Evolutionary conservation across 371 early-diverging fungal species (phyloP).

Genomic region (Apophysomyces ossiformis): DNA sequence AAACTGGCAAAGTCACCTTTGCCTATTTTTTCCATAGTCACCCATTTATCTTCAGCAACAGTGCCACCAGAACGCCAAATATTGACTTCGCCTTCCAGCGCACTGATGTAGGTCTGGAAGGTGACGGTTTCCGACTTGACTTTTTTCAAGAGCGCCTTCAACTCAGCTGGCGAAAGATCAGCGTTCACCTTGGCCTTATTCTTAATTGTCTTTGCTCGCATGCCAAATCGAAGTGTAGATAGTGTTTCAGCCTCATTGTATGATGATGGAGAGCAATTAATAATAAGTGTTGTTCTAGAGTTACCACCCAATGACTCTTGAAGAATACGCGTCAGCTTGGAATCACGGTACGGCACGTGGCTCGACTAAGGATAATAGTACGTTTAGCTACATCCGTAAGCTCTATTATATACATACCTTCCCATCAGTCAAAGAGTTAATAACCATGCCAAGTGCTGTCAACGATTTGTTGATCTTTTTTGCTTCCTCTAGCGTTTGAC

Average conservation of each 20-base stretch:
- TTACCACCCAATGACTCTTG: slow-evolving; percentile 98
- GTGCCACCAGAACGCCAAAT: slow-evolving; percentile 86
- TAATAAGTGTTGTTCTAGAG: slow-evolving; percentile 94
- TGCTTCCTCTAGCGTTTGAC: slow-evolving; percentile 98
- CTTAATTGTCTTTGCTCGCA: slow-evolving; percentile 97
- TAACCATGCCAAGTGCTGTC: slow-evolving; percentile 98
- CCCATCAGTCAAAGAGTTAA: slow-evolving; percentile 94
- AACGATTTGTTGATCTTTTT: slow-evolving; percentile 99
- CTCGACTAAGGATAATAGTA: slow-evolving; percentile 62
- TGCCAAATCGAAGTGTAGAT: slow-evolving; percentile 95
- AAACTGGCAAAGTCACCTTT: slow-evolving; percentile 50
- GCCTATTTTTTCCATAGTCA: slow-evolving; percentile 67
- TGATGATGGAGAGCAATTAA: slow-evolving; percentile 94
- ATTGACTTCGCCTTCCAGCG: slow-evolving; percentile 84
- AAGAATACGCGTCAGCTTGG: slow-evolving; percentile 97
- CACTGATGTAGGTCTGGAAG: slow-evolving; percentile 79
- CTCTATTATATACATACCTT: slow-evolving; percentile 54
- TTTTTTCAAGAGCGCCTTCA: slow-evolving; percentile 89
- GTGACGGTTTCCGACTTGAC: slow-evolving; percentile 79
- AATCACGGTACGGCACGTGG: slow-evolving; percentile 98
- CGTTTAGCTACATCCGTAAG: slow-evolving; percentile 5
- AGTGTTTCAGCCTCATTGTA: slow-evolving; percentile 97
- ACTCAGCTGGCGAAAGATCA: slow-evolving; percentile 89
- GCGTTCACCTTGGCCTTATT: slow-evolving; percentile 98
- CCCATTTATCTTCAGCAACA: slow-evolving; percentile 78